Conservation (phyloP, 305 asterid species). For the Rubia tinctorum region DNA sequence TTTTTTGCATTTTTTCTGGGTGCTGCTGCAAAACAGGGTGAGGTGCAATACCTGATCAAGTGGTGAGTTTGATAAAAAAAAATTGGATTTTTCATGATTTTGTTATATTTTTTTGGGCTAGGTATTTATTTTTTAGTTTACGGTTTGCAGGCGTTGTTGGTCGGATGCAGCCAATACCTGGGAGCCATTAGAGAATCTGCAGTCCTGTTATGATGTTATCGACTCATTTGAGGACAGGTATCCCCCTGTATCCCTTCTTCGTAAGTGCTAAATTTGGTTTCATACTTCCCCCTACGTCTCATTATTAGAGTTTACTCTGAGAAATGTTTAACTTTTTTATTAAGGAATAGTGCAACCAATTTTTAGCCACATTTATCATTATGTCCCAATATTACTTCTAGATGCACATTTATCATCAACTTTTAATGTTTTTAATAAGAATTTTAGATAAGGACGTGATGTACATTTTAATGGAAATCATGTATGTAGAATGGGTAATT, state of each 20-base stretch:
- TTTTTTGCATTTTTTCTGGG: not conserved
- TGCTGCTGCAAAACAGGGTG: slow-evolving; percentile 40
- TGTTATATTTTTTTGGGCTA: not conserved
- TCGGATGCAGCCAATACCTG: slow-evolving; percentile 87
- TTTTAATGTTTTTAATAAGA: not conserved
- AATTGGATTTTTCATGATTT: not conserved
- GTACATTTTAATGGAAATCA: not conserved
- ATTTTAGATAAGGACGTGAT: not conserved
- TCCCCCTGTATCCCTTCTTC: slow-evolving; percentile 16
- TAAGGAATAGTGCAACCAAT: not conserved
- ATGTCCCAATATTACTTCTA: no score
- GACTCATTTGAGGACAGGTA: slow-evolving; percentile 53
- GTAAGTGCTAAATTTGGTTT: slow-evolving; percentile 6
- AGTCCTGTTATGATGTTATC: slow-evolving; percentile 61
- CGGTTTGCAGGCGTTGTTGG: slow-evolving; percentile 85
- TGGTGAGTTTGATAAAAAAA: slow-evolving; percentile 88
- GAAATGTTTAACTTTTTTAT: not conserved
- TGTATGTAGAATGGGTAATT: no score
- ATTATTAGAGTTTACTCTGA: not conserved
- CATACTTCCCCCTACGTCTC: not conserved
- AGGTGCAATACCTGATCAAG: slow-evolving; percentile 83
- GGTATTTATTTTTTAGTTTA: slow-evolving; percentile 1
- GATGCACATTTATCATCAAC: no score
- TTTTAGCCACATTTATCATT: not conserved
- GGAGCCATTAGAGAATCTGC: slow-evolving; percentile 84